A percentile compares a stretch with the other conserved stretches of the same genome.
Conservation (phyloP, 1,284 basidiomycete genomes). For the Ceratorhiza oryzae-sativae region DNA sequence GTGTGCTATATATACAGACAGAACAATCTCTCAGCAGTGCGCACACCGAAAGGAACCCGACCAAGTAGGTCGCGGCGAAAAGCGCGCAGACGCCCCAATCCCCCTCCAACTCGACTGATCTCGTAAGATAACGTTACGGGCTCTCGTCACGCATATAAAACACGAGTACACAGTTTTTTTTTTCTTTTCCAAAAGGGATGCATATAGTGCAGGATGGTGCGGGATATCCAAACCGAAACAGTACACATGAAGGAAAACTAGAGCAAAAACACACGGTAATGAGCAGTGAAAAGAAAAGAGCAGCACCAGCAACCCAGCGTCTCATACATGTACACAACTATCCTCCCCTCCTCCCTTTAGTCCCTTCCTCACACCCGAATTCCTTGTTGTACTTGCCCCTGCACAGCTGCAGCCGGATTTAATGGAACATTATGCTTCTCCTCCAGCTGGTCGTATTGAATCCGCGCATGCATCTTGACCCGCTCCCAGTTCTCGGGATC, state of each 20-base stretch:
- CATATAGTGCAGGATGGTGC: no score
- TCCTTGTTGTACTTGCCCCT: not conserved
- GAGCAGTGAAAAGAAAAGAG: not conserved
- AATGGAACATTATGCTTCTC: slow-evolving; percentile 61
- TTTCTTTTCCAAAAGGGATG: no score
- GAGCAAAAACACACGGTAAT: not conserved
- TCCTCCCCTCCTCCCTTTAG: not conserved
- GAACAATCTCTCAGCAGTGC: not conserved
- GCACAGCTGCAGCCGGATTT: not conserved
- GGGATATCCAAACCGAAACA: not conserved
- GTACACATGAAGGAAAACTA: not conserved
- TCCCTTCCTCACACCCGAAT: not conserved
- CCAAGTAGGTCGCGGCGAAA: slow-evolving; percentile 31
- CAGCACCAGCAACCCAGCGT: not conserved
- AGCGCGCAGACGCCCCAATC: slow-evolving; percentile 4
- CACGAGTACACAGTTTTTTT: not conserved
- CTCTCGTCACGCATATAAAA: not conserved
- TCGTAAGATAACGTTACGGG: slow-evolving; percentile 30
- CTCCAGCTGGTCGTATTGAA: slow-evolving; percentile 85
- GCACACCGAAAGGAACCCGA: not conserved
- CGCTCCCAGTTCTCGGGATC: slow-evolving; percentile 90
- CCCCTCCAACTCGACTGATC: not conserved
- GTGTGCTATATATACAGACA: not conserved
- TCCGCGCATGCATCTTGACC: slow-evolving; percentile 84
- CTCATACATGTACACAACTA: slow-evolving; percentile 11